phyloP scores from a whole-genome alignment of 2,329 filamentous ascomycete genomes.

The Macroventuria anomochaeta region DNA sequence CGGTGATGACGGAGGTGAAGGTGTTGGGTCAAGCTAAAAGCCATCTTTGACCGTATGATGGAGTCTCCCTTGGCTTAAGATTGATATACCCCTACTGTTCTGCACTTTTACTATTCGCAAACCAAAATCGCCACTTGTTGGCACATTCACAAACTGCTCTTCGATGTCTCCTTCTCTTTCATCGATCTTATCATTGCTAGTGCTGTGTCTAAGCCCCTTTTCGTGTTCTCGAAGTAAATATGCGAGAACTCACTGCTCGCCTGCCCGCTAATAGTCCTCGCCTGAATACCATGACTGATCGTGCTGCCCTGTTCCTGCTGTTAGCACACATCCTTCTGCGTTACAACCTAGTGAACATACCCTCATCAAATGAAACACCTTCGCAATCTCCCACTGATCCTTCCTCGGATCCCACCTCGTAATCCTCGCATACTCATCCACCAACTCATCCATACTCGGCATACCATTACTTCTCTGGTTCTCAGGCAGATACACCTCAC shows the following conservation, averaged over 20 bases:
- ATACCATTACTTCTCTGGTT: constrained; percentile 65
- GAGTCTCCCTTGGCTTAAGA: constrained; percentile 14
- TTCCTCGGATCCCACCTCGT: constrained; percentile 72
- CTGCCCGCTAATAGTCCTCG: constrained; percentile 45
- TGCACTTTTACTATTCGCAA: background rate
- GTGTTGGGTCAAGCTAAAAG: background rate
- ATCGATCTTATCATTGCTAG: constrained; percentile 35
- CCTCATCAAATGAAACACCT: constrained; percentile 46
- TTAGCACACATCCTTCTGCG: background rate
- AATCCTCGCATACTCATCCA: constrained; percentile 69
- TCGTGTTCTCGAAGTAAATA: constrained; percentile 45
- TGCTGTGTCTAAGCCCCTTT: constrained; percentile 39
- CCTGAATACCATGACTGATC: constrained; percentile 47
- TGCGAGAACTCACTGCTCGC: constrained; percentile 48
- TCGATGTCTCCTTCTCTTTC: constrained; percentile 34
- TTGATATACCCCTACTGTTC: constrained; percentile 15
- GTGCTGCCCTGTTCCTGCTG: constrained; percentile 33
- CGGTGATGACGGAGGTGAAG: too few species aligned
- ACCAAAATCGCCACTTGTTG: background rate
- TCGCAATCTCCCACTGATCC: constrained; percentile 45
- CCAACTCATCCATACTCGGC: constrained; percentile 63
- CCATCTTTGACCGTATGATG: constrained; percentile 1
- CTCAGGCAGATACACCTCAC: constrained; percentile 35
- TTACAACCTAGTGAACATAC: constrained; percentile 19
- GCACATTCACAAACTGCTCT: constrained; percentile 30